These are phyloP conservation scores for Quercus dentata DNA, from an alignment of 306 rosid species.

Conservation along the genomic window DNA sequence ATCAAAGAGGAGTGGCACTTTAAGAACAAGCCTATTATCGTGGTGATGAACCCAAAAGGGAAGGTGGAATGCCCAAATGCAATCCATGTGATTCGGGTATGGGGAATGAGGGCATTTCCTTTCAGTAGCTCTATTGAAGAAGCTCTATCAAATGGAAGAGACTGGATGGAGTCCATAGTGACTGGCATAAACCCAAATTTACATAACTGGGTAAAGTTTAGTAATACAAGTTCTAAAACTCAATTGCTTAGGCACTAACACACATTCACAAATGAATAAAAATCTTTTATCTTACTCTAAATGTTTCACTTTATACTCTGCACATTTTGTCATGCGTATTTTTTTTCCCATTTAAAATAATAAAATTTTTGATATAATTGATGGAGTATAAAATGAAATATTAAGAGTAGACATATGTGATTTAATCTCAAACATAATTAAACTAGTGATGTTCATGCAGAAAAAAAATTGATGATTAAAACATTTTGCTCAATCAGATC, in stretches of 20 bases:
- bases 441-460: too few relatives aligned
- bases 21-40: conserved; percentile 30
- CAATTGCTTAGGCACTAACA: too few relatives aligned
- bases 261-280: too few relatives aligned
- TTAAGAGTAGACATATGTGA: too few relatives aligned
- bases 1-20: conserved; percentile 35
- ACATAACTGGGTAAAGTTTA: conserved; percentile 11
- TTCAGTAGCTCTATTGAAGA: background rate
- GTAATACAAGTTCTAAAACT: background rate
- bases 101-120: conserved; percentile 28
- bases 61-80: conserved; percentile 22
- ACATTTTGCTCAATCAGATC: conserved; percentile 10
- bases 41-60: conserved; percentile 27
- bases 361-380: too few relatives aligned
- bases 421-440: too few relatives aligned
- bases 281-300: too few relatives aligned
- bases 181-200: background rate
- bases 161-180: background rate
- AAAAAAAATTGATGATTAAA: background rate
- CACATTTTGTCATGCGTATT: too few relatives aligned
- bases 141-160: background rate
- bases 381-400: too few relatives aligned
- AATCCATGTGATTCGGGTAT: conserved; percentile 25
- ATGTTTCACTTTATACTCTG: too few relatives aligned
- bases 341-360: too few relatives aligned